These are phyloP conservation scores for Byssochlamys sp. DNA, from an alignment of 2,329 filamentous ascomycete genomes.

Conservation along the genomic window DNA sequence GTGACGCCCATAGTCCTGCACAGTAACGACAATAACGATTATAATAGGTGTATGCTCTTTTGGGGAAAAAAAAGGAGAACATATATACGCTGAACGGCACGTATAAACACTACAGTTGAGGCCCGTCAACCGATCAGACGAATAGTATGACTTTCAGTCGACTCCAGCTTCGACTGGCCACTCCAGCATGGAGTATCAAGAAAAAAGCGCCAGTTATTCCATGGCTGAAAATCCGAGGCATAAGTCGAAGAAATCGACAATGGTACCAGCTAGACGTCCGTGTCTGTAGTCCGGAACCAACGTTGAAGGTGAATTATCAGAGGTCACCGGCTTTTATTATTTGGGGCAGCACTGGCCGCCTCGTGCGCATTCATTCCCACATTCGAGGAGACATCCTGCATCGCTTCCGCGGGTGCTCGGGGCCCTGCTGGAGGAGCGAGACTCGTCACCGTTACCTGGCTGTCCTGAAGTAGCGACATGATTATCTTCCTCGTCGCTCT, in stretches of 20 bases:
- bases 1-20: not conserved
- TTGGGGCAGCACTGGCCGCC: slow-evolving; percentile 35
- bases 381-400: slow-evolving; percentile 38
- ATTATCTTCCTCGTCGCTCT: slow-evolving; percentile 26
- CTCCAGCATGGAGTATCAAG: not conserved
- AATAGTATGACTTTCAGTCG: not conserved
- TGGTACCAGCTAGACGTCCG: no score
- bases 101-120: not conserved
- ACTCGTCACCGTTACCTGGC: slow-evolving; percentile 8
- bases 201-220: no score
- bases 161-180: not conserved
- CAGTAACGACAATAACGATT: not conserved
- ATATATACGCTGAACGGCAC: not conserved
- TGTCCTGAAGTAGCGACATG: slow-evolving; percentile 13
- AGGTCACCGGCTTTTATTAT: slow-evolving; percentile 9
- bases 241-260: no score
- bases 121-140: not conserved
- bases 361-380: slow-evolving; percentile 36
- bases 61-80: not conserved
- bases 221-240: no score
- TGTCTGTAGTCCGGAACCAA: no score
- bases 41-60: not conserved
- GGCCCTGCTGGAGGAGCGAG: slow-evolving; percentile 10
- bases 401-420: slow-evolving; percentile 28
- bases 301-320: no score